A percentile compares a stretch with the other conserved stretches of the same genome.
These are phyloP conservation scores for Pseudogymnoascus sp. DNA, from an alignment of 2,329 filamentous ascomycete species.

Conservation along the genomic window DNA sequence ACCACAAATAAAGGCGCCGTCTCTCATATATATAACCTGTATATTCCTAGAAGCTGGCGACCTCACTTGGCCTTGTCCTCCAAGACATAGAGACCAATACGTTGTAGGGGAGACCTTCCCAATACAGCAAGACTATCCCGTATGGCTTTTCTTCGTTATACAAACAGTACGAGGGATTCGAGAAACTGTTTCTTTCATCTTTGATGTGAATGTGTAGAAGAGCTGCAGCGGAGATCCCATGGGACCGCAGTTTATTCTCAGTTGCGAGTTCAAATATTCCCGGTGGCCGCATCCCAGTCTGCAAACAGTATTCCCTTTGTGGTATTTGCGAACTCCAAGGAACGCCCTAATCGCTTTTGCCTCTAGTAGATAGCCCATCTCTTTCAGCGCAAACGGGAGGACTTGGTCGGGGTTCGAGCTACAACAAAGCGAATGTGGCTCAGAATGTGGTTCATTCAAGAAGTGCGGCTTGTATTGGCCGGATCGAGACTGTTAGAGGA, in stretches of 20 bases:
- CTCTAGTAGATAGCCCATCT: background rate
- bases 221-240: background rate
- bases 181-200: background rate
- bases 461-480: background rate
- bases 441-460: background rate
- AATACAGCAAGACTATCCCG: background rate
- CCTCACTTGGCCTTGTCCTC: background rate
- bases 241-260: background rate
- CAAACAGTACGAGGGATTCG: background rate
- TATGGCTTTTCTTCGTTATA: background rate
- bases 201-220: background rate
- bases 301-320: background rate
- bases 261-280: background rate
- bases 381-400: background rate
- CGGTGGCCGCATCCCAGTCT: background rate
- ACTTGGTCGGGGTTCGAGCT: background rate
- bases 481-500: background rate
- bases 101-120: background rate
- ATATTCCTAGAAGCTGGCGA: background rate
- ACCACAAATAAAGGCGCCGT: background rate
- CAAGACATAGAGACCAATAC: background rate
- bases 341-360: background rate
- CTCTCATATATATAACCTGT: too few relatives aligned
- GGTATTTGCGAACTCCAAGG: background rate
- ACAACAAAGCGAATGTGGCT: background rate